Conservation (phyloP, 2,329 filamentous ascomycete species). For the Sclerotinia minor region DNA sequence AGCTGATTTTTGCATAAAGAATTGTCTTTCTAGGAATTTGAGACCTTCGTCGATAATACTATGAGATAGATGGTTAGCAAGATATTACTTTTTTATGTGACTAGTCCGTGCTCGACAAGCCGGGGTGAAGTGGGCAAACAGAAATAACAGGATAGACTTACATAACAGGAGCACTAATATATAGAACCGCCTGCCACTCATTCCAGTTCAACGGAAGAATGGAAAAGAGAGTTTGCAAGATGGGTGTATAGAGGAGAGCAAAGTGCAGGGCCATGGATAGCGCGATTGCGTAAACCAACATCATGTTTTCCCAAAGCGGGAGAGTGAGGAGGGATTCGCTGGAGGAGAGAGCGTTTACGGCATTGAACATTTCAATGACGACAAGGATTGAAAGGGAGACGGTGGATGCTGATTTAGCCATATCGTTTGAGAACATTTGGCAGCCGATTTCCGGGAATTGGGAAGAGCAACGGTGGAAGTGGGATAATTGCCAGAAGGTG, state of each 20-base stretch:
- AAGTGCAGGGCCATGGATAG: slow-evolving; percentile 96
- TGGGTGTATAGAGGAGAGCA: slow-evolving; percentile 85
- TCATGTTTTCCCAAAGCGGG: slow-evolving; percentile 98
- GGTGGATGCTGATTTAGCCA: slow-evolving; percentile 87
- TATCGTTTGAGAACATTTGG: slow-evolving; percentile 83
- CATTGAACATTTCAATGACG: slow-evolving; percentile 99
- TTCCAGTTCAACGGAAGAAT: slow-evolving; percentile 82
- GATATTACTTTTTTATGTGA: too few species aligned
- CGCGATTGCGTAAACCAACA: slow-evolving; percentile 90
- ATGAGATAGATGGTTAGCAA: slow-evolving; percentile 19
- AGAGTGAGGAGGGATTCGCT: slow-evolving; percentile 92
- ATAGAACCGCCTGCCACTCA: slow-evolving; percentile 90
- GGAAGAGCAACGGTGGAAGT: slow-evolving; percentile 90
- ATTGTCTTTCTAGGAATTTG: slow-evolving; percentile 60
- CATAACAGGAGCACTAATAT: slow-evolving; percentile 90
- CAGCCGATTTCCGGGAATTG: slow-evolving; percentile 89
- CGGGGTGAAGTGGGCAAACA: not conserved
- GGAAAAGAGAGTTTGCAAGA: slow-evolving; percentile 84
- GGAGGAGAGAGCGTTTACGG: slow-evolving; percentile 95
- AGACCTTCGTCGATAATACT: slow-evolving; percentile 67
- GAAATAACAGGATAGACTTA: slow-evolving; percentile 52
- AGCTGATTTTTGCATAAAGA: slow-evolving; percentile 47
- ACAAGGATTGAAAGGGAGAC: slow-evolving; percentile 90
- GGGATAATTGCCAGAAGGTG: slow-evolving; percentile 80
- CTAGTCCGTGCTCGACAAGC: too few species aligned